Percentiles rank a stretch among this genome's conserved stretches.
Conservation (phyloP, 768 basidiomycete species). For the Lentinula aciculospora region DNA sequence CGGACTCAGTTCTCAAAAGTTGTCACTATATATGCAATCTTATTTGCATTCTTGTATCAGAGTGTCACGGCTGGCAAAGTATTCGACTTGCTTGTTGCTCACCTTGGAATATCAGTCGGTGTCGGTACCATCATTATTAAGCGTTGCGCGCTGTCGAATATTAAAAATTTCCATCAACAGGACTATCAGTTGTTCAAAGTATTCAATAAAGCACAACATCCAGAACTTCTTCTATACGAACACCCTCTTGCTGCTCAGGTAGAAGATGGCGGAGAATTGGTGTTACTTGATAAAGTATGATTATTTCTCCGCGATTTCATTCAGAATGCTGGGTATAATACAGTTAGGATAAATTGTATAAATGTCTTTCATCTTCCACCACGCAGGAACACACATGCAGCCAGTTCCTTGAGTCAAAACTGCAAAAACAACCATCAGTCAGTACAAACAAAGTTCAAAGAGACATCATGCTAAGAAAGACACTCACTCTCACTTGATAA, state of each 20-base stretch:
- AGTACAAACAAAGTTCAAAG: background rate
- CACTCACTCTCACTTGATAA: slow-evolving; percentile 89
- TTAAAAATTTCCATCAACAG: background rate
- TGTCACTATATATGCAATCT: slow-evolving; percentile 2
- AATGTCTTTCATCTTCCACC: no score
- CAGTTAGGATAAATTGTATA: no score
- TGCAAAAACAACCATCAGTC: background rate
- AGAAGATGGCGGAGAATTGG: background rate
- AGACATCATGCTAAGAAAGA: slow-evolving; percentile 6
- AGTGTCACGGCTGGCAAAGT: slow-evolving; percentile 52
- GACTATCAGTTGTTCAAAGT: slow-evolving; percentile 13
- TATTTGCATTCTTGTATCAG: slow-evolving; percentile 25
- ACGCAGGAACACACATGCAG: background rate
- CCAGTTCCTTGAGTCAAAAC: background rate
- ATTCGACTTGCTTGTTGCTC: slow-evolving; percentile 46
- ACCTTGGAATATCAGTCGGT: slow-evolving; percentile 19
- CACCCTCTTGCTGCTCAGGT: background rate
- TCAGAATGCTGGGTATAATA: no score
- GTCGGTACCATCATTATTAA: background rate
- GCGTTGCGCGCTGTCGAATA: background rate
- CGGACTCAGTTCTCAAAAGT: background rate
- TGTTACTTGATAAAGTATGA: background rate
- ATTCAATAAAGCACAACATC: background rate
- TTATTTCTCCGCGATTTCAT: no score
- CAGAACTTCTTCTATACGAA: background rate